A percentile compares a stretch with the other conserved stretches of the same genome.
phyloP scores from a whole-genome alignment of 2,329 filamentous ascomycete species.

The Didymella arachidicola region DNA sequence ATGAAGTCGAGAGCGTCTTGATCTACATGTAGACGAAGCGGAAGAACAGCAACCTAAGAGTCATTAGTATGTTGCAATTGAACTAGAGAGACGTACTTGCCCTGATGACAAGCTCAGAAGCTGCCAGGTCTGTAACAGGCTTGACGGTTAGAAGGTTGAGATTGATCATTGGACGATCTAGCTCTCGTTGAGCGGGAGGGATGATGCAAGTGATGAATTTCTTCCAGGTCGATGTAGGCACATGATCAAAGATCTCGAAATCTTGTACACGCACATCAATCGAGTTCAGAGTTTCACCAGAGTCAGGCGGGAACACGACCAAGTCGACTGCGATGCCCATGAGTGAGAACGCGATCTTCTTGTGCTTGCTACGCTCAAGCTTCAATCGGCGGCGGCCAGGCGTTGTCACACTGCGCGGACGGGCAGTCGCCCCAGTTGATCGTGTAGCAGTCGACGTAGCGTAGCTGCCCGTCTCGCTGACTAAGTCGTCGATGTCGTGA shows the following conservation, averaged over 20 bases:
- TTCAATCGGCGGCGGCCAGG: slow-evolving; percentile 65
- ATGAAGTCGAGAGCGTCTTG: slow-evolving; percentile 98
- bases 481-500: slow-evolving; percentile 82
- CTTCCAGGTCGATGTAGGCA: slow-evolving; percentile 96
- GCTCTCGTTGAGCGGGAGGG: slow-evolving; percentile 84
- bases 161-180: slow-evolving; percentile 87
- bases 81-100: slow-evolving; percentile 61
- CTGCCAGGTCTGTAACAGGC: slow-evolving; percentile 82
- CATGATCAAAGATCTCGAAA: slow-evolving; percentile 90
- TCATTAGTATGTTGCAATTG: slow-evolving; percentile 13
- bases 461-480: slow-evolving; percentile 88
- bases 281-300: slow-evolving; percentile 85
- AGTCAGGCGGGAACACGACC: slow-evolving; percentile 76
- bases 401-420: slow-evolving; percentile 52
- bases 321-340: slow-evolving; percentile 84
- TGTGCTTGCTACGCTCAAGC: slow-evolving; percentile 83
- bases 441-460: slow-evolving; percentile 67
- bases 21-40: slow-evolving; percentile 90
- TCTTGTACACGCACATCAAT: slow-evolving; percentile 83
- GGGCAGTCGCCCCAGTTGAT: slow-evolving; percentile 49
- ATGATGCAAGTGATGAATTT: slow-evolving; percentile 96
- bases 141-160: slow-evolving; percentile 87
- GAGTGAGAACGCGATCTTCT: slow-evolving; percentile 96
- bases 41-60: slow-evolving; percentile 70
- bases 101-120: slow-evolving; percentile 86